Percentiles rank a stretch among this genome's conserved stretches.
These are phyloP conservation scores for Durotheca rogersii DNA, from an alignment of 495 filamentous ascomycete species.

Conservation along the genomic window DNA sequence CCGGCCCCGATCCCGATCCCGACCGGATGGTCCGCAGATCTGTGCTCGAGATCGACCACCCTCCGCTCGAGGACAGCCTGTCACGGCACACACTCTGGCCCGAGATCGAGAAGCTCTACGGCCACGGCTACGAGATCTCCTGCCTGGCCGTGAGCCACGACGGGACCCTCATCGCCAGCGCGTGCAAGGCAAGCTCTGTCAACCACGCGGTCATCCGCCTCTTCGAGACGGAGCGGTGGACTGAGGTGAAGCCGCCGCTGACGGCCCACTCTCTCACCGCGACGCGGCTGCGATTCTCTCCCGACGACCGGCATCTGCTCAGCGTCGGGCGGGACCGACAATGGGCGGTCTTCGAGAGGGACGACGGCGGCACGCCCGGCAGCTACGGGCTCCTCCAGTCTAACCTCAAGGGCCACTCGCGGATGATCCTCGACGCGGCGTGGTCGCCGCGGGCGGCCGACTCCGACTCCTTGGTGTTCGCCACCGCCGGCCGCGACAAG, in stretches of 20 bases:
- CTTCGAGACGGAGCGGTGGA: slow-evolving; percentile 83
- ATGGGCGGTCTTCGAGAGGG: slow-evolving; percentile 75
- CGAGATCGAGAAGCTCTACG: slow-evolving; percentile 94
- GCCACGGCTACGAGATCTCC: slow-evolving; percentile 98
- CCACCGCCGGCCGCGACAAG: slow-evolving; percentile 87
- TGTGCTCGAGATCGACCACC: slow-evolving; percentile 57
- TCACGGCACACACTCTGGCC: slow-evolving; percentile 92
- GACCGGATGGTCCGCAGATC: slow-evolving; percentile 44
- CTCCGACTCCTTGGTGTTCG: slow-evolving; percentile 58
- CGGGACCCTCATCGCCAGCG: slow-evolving; percentile 77
- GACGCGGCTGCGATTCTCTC: slow-evolving; percentile 73
- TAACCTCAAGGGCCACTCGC: slow-evolving; percentile 80
- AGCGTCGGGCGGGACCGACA: slow-evolving; percentile 90
- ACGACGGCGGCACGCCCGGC: slow-evolving; percentile 24
- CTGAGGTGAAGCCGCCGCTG: slow-evolving; percentile 80
- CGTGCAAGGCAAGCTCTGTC: slow-evolving; percentile 85
- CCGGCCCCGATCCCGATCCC: slow-evolving; percentile 45
- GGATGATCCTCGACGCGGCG: slow-evolving; percentile 84
- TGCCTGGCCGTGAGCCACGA: slow-evolving; percentile 78
- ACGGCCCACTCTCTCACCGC: slow-evolving; percentile 82
- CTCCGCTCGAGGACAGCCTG: slow-evolving; percentile 86
- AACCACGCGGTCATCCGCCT: slow-evolving; percentile 94
- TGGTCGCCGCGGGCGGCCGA: slow-evolving; percentile 75
- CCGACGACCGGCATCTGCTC: slow-evolving; percentile 69
- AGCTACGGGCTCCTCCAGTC: slow-evolving; percentile 57